Evolutionary conservation across 352 stramenopile species (phyloP), one percentile per base, ranked within the genome.

Genomic region (Pythium biforme): DNA sequence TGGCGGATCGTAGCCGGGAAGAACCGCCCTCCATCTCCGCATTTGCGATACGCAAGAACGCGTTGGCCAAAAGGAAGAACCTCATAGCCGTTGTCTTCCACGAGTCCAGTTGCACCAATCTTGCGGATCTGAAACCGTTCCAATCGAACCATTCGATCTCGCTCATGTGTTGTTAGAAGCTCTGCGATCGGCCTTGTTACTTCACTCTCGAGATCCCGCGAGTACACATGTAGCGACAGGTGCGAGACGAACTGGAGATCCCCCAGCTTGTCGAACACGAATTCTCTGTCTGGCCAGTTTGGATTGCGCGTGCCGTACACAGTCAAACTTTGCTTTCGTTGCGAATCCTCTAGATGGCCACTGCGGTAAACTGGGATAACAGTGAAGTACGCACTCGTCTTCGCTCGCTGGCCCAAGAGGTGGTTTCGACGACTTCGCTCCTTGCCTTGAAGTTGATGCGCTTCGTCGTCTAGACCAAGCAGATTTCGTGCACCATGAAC

Each of bases 191-290:
- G 52, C 9, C 43, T 55, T 29, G 66, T 73, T 9, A 73, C 56
- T 11, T 87, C 72, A 8, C 64, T 73, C 0, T 64, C 58, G 41
- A 86, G 51, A 41, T 88, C 81, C 20, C 83, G 75, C 29, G 70
- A 79, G 57, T 90, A 92, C 15, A 92, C 68, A 45, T 92, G 79
- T 15, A 92, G 68, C 7, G 83, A 88, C 27, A 92, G 56, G 47
- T 90, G 70, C 31, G 83, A 88, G 9, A 92, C 74, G 17, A 58
- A 69, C 23, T 74, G 51, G 6, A 90, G 70, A 25, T 77, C 73
- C 45, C 73, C 83, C 59, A 59, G 40, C 33, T 81, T 82, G 19
- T 78, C 80, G 58, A 92, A 89, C 1, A 86, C 65, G 55, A 90
- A 89, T 26, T 89, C 72, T 50, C 88, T 62, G 15, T 85, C 62